A percentile compares a stretch with the other conserved stretches of the same genome.
Evolutionary conservation across 2,329 filamentous ascomycete species (phyloP).

Genomic region (Monascus ruber): DNA sequence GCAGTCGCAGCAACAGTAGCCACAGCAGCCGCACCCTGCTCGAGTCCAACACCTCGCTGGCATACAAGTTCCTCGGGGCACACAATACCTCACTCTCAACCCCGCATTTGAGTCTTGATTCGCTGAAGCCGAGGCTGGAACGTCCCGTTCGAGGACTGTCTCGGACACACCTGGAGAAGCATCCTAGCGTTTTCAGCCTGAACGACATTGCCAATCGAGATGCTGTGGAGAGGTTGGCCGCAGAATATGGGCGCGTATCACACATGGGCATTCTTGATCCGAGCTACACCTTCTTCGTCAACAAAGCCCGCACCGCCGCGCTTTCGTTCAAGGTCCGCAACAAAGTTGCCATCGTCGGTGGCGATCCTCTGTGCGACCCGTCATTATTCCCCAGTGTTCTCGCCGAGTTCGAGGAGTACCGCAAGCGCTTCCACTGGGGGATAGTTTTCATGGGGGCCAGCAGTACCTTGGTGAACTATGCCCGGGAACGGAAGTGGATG

Average conservation of each 20-base stretch:
- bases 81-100: background rate
- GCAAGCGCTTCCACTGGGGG: constrained; percentile 17
- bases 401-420: constrained; percentile 24
- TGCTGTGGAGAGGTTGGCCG: constrained; percentile 19
- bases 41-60: constrained; percentile 3
- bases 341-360: constrained; percentile 26
- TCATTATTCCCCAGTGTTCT: constrained; percentile 16
- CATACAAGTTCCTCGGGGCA: background rate
- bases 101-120: background rate
- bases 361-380: constrained; percentile 27
- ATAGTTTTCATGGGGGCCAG: constrained; percentile 29
- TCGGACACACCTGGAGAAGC: background rate
- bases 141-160: background rate
- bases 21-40: constrained; percentile 8
- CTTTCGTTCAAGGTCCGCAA: constrained; percentile 30
- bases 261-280: constrained; percentile 35
- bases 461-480: constrained; percentile 19
- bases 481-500: constrained; percentile 19
- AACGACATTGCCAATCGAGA: constrained; percentile 21
- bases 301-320: constrained; percentile 20
- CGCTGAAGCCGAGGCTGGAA: background rate
- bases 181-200: constrained; percentile 15
- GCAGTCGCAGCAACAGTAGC: constrained; percentile 6
- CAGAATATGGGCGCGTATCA: constrained; percentile 26
- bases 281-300: constrained; percentile 32